Conservation (phyloP, 148 eudicot genomes). For the Vaccinium myrtillus region DNA sequence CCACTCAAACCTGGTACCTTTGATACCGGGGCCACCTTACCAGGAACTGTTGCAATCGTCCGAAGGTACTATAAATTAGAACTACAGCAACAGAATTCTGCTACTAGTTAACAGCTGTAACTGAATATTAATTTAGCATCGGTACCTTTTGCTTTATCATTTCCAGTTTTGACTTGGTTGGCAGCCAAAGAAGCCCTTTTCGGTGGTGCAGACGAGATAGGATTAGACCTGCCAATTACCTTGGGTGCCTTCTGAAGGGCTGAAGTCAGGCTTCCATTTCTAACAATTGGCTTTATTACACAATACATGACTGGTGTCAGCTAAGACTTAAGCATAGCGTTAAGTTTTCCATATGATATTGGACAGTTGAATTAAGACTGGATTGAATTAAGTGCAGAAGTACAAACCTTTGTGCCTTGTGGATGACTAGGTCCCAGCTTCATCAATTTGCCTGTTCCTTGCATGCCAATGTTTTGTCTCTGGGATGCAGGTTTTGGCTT, state of each 20-base stretch:
- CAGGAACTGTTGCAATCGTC: conserved; percentile 34
- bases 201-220: conserved; percentile 29
- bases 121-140: conserved; percentile 25
- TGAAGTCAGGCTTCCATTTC: conserved; percentile 36
- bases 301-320: conserved; percentile 21
- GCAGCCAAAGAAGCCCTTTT: conserved; percentile 52
- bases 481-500: conserved; percentile 42
- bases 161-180: conserved; percentile 49
- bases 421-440: conserved; percentile 38
- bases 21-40: conserved; percentile 36
- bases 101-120: background rate
- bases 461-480: conserved; percentile 38
- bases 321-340: conserved; percentile 19
- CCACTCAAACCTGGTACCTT: conserved; percentile 33
- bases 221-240: conserved; percentile 31
- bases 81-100: background rate
- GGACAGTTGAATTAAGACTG: background rate
- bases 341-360: background rate
- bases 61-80: background rate
- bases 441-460: conserved; percentile 36
- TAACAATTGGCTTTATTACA: conserved; percentile 39
- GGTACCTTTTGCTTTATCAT: conserved; percentile 32
- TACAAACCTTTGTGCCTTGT: conserved; percentile 50
- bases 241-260: conserved; percentile 42
- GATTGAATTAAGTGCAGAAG: background rate